Percentiles rank a stretch among this genome's conserved stretches.
Conservation (phyloP, 139 green algal genomes). For the Zygnema circumcarinatum region DNA sequence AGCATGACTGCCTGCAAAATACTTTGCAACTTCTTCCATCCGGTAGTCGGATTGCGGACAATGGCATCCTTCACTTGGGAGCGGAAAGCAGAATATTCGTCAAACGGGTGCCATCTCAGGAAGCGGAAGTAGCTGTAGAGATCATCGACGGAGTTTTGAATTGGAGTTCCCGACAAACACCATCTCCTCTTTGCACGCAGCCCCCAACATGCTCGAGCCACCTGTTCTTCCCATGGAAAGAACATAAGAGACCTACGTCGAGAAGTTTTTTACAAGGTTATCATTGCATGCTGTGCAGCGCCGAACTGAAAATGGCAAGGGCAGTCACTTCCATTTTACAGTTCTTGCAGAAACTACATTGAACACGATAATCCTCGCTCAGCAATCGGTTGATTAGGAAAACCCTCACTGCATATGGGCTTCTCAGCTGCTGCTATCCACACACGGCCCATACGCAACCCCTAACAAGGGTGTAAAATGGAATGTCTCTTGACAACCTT, state of each 20-base stretch:
- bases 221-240: too few species aligned
- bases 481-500: too few species aligned
- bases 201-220: constrained; percentile 49
- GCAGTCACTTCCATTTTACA: too few species aligned
- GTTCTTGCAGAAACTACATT: too few species aligned
- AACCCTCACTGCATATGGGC: too few species aligned
- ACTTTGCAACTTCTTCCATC: constrained; percentile 40
- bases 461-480: too few species aligned
- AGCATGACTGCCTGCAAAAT: constrained; percentile 53
- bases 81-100: constrained; percentile 48
- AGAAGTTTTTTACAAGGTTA: constrained; percentile 87
- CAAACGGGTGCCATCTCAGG: constrained; percentile 64
- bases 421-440: too few species aligned
- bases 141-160: constrained; percentile 92
- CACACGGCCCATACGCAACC: too few species aligned
- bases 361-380: too few species aligned
- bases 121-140: constrained; percentile 89
- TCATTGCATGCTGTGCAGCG: too few species aligned
- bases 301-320: too few species aligned
- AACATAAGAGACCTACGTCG: constrained; percentile 10
- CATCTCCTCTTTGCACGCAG: constrained; percentile 67
- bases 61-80: constrained; percentile 53
- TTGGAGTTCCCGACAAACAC: constrained; percentile 91
- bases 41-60: constrained; percentile 22
- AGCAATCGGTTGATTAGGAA: too few species aligned